A percentile compares a stretch with the other conserved stretches of the same genome.
Evolutionary conservation across 352 stramenopile species (phyloP).

Genomic region (Globisporangium heterothallicum): DNA sequence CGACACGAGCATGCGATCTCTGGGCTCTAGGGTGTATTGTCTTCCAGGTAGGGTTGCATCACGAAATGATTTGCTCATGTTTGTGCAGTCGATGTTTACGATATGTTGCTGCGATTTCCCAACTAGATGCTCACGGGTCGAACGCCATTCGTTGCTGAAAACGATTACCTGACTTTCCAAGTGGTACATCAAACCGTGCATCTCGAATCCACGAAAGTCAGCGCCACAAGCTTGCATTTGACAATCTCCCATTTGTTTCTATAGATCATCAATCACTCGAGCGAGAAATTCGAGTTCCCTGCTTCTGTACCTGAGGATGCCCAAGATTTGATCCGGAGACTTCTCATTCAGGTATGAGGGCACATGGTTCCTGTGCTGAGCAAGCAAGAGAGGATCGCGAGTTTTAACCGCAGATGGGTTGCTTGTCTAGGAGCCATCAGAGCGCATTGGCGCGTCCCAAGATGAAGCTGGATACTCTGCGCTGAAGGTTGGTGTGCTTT

Average conservation of each 20-base stretch:
- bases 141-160: constrained; percentile 86
- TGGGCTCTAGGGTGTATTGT: constrained; percentile 91
- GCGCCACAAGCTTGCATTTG: background rate
- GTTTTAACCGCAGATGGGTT: background rate
- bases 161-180: constrained; percentile 91
- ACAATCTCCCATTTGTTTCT: background rate
- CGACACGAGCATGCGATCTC: constrained; percentile 76
- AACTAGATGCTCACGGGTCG: constrained; percentile 72
- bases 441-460: constrained; percentile 67
- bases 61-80: background rate
- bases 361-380: background rate
- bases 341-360: constrained; percentile 60
- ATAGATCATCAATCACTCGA: constrained; percentile 80
- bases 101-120: background rate
- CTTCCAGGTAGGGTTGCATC: constrained; percentile 42
- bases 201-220: background rate
- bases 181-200: constrained; percentile 35
- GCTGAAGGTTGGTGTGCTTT: constrained; percentile 41
- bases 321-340: constrained; percentile 64
- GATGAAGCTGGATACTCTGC: constrained; percentile 60
- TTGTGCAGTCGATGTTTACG: background rate
- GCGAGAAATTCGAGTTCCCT: constrained; percentile 72
- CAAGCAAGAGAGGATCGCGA: background rate
- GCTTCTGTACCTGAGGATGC: constrained; percentile 56
- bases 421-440: constrained; percentile 27